Evolutionary conservation across 2,329 filamentous ascomycete genomes (phyloP), one percentile per base, ranked within the genome.

Genomic region (Zymoseptoria crescenta): DNA sequence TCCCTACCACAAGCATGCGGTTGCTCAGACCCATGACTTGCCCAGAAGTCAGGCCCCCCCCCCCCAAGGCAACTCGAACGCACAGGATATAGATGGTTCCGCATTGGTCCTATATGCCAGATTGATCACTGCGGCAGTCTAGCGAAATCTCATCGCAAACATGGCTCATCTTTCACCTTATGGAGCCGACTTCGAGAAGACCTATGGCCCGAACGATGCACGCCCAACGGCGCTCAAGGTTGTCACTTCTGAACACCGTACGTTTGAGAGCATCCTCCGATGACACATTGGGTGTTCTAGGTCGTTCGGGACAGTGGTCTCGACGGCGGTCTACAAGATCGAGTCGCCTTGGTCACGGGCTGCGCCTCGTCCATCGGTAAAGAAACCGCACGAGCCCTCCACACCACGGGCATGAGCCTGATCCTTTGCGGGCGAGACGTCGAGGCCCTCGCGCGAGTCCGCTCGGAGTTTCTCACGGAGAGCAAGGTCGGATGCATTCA

Each of bases 381-480:
- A 19, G 73, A 77, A 59, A 77, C 75, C 0, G 74, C 69, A 1
- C 70, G 72, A 10, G 77, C 77, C 1, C 69, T 81, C 9, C 55
- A 52, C 24, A 19, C 52, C n/a, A 54, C 58, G 2, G 58, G 55
- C 29, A 30, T 30, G 29, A 30, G 8, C 29, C 29, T 30, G 8
- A 10, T 30, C 6, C 29, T 30, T 10, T 30, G 29, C 29, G 29
- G 29, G 3, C 29, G 29, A 30, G 29, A 30, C 29, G 10, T 30
- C 29, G 29, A 30, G 29, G 29, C 29, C 29, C 29, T 30, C 29
- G 29, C 8, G 10, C 29, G 29, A 30, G 29, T 30, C 29, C 29
- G 29, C 3, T 30, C 29, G 29, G 29, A 30, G 29, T 30, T 30
- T 6, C 29, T 30, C 29, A 6, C 29, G 29, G 29, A 30, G 6